These are phyloP conservation scores for Fusarium abutilonis DNA, from an alignment of 2,329 filamentous ascomycete genomes.

Conservation along the genomic window DNA sequence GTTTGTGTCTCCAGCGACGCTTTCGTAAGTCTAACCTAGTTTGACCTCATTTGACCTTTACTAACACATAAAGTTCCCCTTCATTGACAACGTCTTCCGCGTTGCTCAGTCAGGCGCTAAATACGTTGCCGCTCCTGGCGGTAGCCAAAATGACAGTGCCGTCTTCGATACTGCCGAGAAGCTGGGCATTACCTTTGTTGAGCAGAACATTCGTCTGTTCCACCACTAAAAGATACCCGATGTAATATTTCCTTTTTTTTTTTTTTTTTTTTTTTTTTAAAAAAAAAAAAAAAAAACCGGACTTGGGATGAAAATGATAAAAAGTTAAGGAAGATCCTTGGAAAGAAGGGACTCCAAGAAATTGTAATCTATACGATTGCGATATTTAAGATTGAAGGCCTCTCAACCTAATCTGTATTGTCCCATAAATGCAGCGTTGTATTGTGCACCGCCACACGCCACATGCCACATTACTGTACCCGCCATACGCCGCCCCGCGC, in stretches of 20 bases:
- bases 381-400: slow-evolving; percentile 31
- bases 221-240: slow-evolving; percentile 39
- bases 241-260: slow-evolving; percentile 10
- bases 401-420: background rate
- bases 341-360: slow-evolving; percentile 19
- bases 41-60: no score
- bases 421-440: slow-evolving; percentile 1
- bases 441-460: slow-evolving; percentile 18
- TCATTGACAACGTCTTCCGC: slow-evolving; percentile 97
- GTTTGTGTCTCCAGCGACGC: slow-evolving; percentile 94
- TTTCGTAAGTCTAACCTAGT: slow-evolving; percentile 76
- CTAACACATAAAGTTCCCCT: slow-evolving; percentile 78
- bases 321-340: slow-evolving; percentile 10
- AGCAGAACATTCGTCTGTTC: slow-evolving; percentile 80
- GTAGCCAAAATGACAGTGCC: slow-evolving; percentile 84
- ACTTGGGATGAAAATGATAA: slow-evolving; percentile 15
- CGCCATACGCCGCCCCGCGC: background rate
- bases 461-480: background rate
- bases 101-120: slow-evolving; percentile 88
- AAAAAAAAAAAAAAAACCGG: no score
- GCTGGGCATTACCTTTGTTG: slow-evolving; percentile 90
- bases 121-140: slow-evolving; percentile 93
- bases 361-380: slow-evolving; percentile 29
- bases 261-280: no score
- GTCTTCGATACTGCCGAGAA: slow-evolving; percentile 92